A percentile compares a stretch with the other conserved stretches of the same genome.
Conservation (phyloP, 2,329 filamentous ascomycete species). For the Arachnomyces sp. region DNA sequence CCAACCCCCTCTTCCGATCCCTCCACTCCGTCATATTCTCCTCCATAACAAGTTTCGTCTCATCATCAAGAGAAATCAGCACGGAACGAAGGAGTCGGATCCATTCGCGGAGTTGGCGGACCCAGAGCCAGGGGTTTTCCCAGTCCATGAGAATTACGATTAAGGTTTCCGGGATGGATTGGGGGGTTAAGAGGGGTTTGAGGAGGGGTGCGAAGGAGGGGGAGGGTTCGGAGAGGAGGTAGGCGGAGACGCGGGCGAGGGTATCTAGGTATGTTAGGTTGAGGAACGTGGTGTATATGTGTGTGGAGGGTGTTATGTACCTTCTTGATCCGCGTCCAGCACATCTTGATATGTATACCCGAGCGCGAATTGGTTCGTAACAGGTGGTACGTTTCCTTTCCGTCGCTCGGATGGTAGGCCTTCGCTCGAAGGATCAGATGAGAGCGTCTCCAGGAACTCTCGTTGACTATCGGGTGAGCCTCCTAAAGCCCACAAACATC, state of each 20-base stretch:
- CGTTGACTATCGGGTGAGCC: conserved; percentile 74
- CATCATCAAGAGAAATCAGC: conserved; percentile 61
- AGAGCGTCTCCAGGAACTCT: conserved; percentile 64
- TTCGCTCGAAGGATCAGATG: conserved; percentile 34
- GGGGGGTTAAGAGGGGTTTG: conserved; percentile 72
- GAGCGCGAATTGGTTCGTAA: conserved; percentile 85
- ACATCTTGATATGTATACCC: conserved; percentile 96
- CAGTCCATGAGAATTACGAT: conserved; percentile 92
- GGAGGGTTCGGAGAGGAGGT: conserved; percentile 78
- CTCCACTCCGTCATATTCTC: conserved; percentile 75
- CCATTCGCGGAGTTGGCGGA: conserved; percentile 83
- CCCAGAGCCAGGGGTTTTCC: conserved; percentile 88
- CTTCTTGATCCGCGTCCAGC: conserved; percentile 86
- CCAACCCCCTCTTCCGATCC: conserved; percentile 59
- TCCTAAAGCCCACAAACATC: conserved; percentile 42
- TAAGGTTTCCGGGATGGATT: conserved; percentile 76
- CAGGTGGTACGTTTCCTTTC: conserved; percentile 56
- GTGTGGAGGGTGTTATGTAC: conserved; percentile 37
- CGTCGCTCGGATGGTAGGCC: conserved; percentile 38
- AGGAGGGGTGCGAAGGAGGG: conserved; percentile 74
- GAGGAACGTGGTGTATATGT: conserved; percentile 1
- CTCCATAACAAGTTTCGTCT: conserved; percentile 76
- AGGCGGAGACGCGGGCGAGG: conserved; percentile 78
- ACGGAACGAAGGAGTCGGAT: conserved; percentile 73
- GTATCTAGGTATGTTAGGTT: conserved; percentile 53